Percentiles rank a stretch among this genome's conserved stretches.
Evolutionary conservation across 192 early-diverging fungal genomes (phyloP).

Genomic region (Umbelopsis sp.): DNA sequence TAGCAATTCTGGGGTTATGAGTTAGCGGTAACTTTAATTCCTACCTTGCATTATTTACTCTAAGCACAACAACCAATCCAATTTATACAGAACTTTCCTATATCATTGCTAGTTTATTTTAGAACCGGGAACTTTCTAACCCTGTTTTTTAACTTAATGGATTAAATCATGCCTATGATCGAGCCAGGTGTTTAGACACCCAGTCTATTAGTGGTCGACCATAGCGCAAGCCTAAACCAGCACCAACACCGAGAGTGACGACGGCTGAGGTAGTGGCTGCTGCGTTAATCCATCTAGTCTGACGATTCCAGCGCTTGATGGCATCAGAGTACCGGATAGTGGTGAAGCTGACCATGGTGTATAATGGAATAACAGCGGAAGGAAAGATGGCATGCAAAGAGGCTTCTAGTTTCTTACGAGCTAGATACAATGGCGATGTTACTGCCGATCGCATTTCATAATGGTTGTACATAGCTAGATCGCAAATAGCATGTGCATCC

Average conservation of each 20-base stretch:
- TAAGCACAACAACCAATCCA: too few relatives aligned
- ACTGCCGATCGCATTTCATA: slow-evolving; percentile 92
- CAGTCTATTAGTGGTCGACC: neutral
- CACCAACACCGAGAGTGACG: neutral
- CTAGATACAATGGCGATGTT: slow-evolving; percentile 67
- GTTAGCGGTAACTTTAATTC: too few relatives aligned
- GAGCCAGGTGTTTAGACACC: neutral
- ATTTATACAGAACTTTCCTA: too few relatives aligned
- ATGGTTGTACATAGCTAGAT: slow-evolving; percentile 94
- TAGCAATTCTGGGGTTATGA: too few relatives aligned
- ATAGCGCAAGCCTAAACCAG: neutral
- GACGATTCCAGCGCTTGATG: slow-evolving; percentile 46
- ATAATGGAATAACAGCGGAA: slow-evolving; percentile 76
- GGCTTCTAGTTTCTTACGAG: slow-evolving; percentile 81
- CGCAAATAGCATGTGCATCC: slow-evolving; percentile 87
- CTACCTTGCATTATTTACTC: too few relatives aligned
- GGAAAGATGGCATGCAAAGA: slow-evolving; percentile 77
- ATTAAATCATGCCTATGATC: neutral
- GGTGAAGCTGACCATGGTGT: slow-evolving; percentile 96
- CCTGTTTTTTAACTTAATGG: too few relatives aligned
- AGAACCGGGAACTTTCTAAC: too few relatives aligned
- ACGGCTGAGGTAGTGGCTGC: neutral
- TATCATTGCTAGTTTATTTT: too few relatives aligned
- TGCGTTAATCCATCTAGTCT: slow-evolving; percentile 51
- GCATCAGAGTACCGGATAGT: slow-evolving; percentile 84